Evolutionary conservation across 768 basidiomycete species (phyloP), one percentile per base, ranked within the genome.

Genomic region (Panellus pusillus): DNA sequence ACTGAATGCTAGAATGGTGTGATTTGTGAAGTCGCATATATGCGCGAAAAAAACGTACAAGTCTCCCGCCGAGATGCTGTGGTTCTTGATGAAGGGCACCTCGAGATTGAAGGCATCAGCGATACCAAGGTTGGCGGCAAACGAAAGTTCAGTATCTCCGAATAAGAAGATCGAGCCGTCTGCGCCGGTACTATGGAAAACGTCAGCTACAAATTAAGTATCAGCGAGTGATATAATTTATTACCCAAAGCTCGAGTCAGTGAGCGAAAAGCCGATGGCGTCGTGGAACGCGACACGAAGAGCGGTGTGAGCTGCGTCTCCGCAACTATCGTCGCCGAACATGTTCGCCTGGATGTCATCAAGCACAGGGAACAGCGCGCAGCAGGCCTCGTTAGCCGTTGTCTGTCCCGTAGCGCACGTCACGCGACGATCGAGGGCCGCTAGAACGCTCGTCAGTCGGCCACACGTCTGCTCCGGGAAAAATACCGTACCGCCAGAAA

Each of bases 121-220:
- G 37, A 71, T 59, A 20, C 70, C 68, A 39, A 44, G 52, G 48
- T 70, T 70, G 9, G 68, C 70, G 4, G 56, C 44, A 50, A 65
- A 72, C 32, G 57, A 44, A 19, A 62, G 58, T 57, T 71, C 72
- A 38, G 65, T 60, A n/a, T 65, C 61, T 6, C 44, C 29, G 55
- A 74, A 74, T n/a, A 61, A 39, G 48, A 70, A 64, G 44, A 72
- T 70, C 2, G 71, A 72, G 27, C 69, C 72, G 51, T 74, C 71
- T 44, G 51, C 51, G 29, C 51, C 51, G 31, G 50, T 50, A 37
- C 50, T 50, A 42, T 44, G 7, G 24, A 35, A 48, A 11, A 15
- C 19, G 24, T 48, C 37, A 48, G 36, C 38, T 15, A 36, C 24
- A 17, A 35, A 32, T 6, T 13, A 32, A 35, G 8, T 18, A 49